These are phyloP conservation scores for Cubamyces sp. DNA, from an alignment of 768 basidiomycete species.

Conservation along the genomic window DNA sequence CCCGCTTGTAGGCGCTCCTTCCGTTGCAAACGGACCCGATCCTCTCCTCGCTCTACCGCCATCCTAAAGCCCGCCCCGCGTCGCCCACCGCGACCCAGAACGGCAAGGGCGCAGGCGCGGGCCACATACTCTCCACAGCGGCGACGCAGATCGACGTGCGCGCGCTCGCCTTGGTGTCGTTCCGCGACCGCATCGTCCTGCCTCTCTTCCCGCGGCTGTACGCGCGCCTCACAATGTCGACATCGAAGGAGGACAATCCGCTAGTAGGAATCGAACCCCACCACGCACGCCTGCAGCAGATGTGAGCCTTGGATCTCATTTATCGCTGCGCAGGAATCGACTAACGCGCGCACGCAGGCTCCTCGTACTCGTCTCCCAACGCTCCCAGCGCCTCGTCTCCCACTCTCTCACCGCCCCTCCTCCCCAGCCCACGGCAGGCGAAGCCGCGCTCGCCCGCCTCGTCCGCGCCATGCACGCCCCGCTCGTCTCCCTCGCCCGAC, in stretches of 20 bases:
- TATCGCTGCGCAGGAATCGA: neutral
- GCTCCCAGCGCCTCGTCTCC: constrained; percentile 58
- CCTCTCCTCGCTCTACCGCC: constrained; percentile 69
- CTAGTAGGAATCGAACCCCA: constrained; percentile 59
- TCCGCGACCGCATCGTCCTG: constrained; percentile 78
- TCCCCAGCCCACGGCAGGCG: constrained; percentile 62
- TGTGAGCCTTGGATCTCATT: constrained; percentile 48
- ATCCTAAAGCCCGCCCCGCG: constrained; percentile 53
- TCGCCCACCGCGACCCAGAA: constrained; percentile 57
- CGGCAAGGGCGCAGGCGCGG: constrained; percentile 46
- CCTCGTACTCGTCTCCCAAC: constrained; percentile 74
- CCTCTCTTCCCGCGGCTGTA: constrained; percentile 63
- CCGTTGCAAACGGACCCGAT: constrained; percentile 65
- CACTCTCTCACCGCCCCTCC: constrained; percentile 60
- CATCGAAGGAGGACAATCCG: constrained; percentile 58
- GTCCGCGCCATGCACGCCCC: constrained; percentile 65
- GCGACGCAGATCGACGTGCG: constrained; percentile 76
- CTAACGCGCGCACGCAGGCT: constrained; percentile 48
- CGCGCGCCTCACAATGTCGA: constrained; percentile 54
- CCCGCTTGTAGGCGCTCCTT: constrained; percentile 51
- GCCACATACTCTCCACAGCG: constrained; percentile 38
- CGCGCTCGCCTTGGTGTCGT: constrained; percentile 75
- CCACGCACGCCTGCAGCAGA: constrained; percentile 78
- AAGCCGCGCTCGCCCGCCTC: constrained; percentile 70
- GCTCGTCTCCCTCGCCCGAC: constrained; percentile 32